A percentile compares a stretch with the other conserved stretches of the same genome.
phyloP scores from a whole-genome alignment of 305 asterid genomes.

The Rubia balearica region DNA sequence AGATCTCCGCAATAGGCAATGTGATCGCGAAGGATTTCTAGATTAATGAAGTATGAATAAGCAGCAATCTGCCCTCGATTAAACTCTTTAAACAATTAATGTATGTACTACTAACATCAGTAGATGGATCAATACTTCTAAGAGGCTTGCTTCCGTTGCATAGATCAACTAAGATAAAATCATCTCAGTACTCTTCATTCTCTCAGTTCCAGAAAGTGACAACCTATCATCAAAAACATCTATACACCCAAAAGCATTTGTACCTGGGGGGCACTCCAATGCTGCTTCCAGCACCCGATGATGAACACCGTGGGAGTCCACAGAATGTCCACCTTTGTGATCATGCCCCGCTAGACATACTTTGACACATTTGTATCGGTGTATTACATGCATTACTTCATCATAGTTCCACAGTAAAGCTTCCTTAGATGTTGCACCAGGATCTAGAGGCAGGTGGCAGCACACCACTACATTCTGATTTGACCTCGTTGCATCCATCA shows the following conservation, averaged over 20 bases:
- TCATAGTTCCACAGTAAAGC: constrained; percentile 71
- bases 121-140: constrained; percentile 7
- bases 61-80: not conserved
- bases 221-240: constrained; percentile 60
- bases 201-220: constrained; percentile 45
- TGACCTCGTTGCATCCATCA: constrained; percentile 43
- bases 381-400: constrained; percentile 75
- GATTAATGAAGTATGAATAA: not conserved
- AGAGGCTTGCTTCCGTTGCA: constrained; percentile 6
- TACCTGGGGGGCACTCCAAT: constrained; percentile 80
- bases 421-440: constrained; percentile 44
- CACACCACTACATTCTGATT: constrained; percentile 66
- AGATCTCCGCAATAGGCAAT: not conserved
- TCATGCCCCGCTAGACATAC: constrained; percentile 74
- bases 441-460: constrained; percentile 68
- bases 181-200: constrained; percentile 62
- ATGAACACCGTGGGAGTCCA: constrained; percentile 67
- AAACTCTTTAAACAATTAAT: not conserved
- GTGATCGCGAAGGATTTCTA: not conserved
- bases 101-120: not conserved
- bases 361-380: constrained; percentile 64
- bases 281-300: constrained; percentile 89
- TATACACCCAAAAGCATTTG: constrained; percentile 55
- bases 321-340: constrained; percentile 57
- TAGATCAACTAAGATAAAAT: constrained; percentile 34